Percentiles rank a stretch among this genome's conserved stretches.
Evolutionary conservation across 192 early-diverging fungal species (phyloP).

Genomic region (Thoreauomyces humboldtii): DNA sequence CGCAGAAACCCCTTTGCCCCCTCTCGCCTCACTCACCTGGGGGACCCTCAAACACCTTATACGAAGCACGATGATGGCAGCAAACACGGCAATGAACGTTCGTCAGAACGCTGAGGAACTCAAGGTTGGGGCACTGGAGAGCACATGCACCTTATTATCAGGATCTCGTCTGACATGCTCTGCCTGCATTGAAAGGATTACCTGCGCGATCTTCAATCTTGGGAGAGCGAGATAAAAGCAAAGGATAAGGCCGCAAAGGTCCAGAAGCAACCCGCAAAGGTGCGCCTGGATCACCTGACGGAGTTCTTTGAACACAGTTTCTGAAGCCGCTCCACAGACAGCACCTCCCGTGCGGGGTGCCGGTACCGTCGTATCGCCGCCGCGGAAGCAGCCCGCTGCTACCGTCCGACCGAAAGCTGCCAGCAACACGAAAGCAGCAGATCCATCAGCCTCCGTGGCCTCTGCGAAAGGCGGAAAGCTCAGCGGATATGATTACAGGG

Average conservation of each 20-base stretch:
- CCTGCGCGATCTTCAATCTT: constrained; percentile 40
- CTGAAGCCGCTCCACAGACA: neutral
- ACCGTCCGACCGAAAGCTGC: neutral
- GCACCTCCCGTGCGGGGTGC: neutral
- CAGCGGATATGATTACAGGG: constrained; percentile 31
- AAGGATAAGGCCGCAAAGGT: constrained; percentile 21
- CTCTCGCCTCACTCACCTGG: no score
- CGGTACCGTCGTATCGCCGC: neutral
- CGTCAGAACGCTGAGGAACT: constrained; percentile 47
- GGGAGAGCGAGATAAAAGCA: constrained; percentile 49
- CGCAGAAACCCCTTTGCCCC: no score
- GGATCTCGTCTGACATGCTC: no score
- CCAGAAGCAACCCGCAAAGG: neutral
- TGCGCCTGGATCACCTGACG: no score
- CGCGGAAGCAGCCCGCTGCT: neutral
- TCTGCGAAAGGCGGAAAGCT: constrained; percentile 6
- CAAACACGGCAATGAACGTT: constrained; percentile 37
- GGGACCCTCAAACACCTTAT: no score
- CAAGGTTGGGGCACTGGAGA: constrained; percentile 13
- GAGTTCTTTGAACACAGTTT: no score
- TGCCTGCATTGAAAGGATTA: constrained; percentile 2
- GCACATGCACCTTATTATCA: neutral
- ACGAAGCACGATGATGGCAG: no score
- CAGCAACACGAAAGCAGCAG: neutral
- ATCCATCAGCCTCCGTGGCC: no score